These are phyloP conservation scores for Elongisporangium prolatum DNA, from an alignment of 352 stramenopile species.

Conservation along the genomic window DNA sequence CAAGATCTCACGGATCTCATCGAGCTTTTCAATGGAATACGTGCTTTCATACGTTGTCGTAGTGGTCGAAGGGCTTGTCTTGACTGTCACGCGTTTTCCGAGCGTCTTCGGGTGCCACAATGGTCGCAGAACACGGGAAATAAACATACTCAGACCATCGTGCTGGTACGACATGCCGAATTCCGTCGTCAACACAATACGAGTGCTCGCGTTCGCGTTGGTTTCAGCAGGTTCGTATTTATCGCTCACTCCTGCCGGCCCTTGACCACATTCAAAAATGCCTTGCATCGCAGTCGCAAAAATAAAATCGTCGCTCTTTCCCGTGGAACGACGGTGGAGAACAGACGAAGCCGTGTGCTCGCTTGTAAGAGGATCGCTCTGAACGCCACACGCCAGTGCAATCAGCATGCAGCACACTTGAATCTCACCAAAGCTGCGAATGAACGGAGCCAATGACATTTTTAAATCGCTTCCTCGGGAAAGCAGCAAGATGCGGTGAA, in stretches of 20 bases:
- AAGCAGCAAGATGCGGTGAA: conserved; percentile 71
- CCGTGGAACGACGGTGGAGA: conserved; percentile 24
- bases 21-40: conserved; percentile 46
- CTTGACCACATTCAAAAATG: conserved; percentile 82
- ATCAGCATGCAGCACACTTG: conserved; percentile 89
- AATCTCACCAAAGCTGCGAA: conserved; percentile 78
- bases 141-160: conserved; percentile 75
- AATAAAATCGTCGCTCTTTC: conserved; percentile 76
- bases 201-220: conserved; percentile 30
- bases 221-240: conserved; percentile 26
- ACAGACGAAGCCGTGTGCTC: conserved; percentile 52
- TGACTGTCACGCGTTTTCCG: conserved; percentile 26
- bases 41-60: conserved; percentile 32
- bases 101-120: conserved; percentile 67
- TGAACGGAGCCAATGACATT: conserved; percentile 58
- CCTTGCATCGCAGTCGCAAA: conserved; percentile 70
- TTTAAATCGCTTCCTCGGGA: conserved; percentile 68
- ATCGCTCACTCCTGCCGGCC: conserved; percentile 14
- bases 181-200: conserved; percentile 82
- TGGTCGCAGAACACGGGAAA: conserved; percentile 73
- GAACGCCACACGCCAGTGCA: conserved; percentile 78
- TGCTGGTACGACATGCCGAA: conserved; percentile 87
- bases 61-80: not conserved
- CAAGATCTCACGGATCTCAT: conserved; percentile 75
- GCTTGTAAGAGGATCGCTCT: conserved; percentile 62